A percentile compares a stretch with the other conserved stretches of the same genome.
These are phyloP conservation scores for Beauveria medogensis DNA, from an alignment of 2,329 filamentous ascomycete species.

Conservation along the genomic window DNA sequence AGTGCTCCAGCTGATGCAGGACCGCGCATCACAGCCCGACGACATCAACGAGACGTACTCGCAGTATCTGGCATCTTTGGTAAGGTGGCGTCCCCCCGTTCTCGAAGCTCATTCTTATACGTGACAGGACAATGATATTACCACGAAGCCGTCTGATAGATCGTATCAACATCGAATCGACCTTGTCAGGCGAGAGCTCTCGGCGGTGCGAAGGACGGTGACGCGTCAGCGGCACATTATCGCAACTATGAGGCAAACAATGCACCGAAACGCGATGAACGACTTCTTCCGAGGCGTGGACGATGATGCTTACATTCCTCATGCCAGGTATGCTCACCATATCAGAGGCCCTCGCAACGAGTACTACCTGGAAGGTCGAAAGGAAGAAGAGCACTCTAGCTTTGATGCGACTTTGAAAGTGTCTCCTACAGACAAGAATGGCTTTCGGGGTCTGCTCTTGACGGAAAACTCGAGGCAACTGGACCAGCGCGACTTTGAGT, in stretches of 20 bases:
- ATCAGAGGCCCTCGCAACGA: slow-evolving; percentile 1
- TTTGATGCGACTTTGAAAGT: slow-evolving; percentile 25
- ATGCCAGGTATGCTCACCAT: not conserved
- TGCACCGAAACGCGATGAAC: slow-evolving; percentile 14
- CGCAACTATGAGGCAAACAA: slow-evolving; percentile 18
- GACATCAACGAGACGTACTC: slow-evolving; percentile 35
- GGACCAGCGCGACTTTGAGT: slow-evolving; percentile 29
- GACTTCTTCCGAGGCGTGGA: slow-evolving; percentile 13
- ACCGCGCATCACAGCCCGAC: slow-evolving; percentile 28
- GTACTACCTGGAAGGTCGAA: slow-evolving; percentile 16
- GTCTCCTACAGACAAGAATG: slow-evolving; percentile 28
- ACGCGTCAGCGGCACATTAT: slow-evolving; percentile 25
- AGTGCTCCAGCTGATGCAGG: slow-evolving; percentile 29
- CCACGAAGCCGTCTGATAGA: slow-evolving; percentile 30
- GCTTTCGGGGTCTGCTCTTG: slow-evolving; percentile 30
- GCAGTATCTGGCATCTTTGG: slow-evolving; percentile 32
- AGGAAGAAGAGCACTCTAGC: slow-evolving; percentile 12
- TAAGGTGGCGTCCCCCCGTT: slow-evolving; percentile 17
- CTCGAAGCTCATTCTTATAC: slow-evolving; percentile 12
- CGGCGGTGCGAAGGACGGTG: slow-evolving; percentile 28
- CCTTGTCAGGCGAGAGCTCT: slow-evolving; percentile 33
- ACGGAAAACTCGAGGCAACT: slow-evolving; percentile 30
- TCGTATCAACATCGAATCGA: slow-evolving; percentile 33
- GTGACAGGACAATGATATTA: slow-evolving; percentile 31
- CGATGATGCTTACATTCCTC: slow-evolving; percentile 7